These are phyloP conservation scores for Wickerhamomyces queroliae DNA, from an alignment of 805 yeast species.

Conservation along the genomic window DNA sequence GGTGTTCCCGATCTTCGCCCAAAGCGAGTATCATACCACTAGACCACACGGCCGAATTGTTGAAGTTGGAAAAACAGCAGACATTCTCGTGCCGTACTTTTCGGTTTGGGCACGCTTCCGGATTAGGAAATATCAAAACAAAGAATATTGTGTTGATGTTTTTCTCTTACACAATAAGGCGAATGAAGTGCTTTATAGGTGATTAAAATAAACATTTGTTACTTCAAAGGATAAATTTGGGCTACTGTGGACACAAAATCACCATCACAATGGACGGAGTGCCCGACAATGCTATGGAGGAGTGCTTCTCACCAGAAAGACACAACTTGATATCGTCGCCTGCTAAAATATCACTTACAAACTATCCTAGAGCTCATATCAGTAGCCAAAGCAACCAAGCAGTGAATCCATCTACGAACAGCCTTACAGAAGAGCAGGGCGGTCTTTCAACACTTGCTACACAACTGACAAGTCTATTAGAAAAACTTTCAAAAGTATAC, in stretches of 20 bases:
- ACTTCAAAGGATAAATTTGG: no score
- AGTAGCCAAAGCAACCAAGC: no score
- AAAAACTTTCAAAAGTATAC: conserved; percentile 40
- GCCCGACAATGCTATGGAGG: background rate
- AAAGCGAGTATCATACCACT: conserved; percentile 29
- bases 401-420: no score
- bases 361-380: no score
- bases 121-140: conserved; percentile 2
- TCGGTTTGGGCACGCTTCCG: background rate
- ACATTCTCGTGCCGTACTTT: conserved; percentile 2
- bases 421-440: conserved; percentile 2
- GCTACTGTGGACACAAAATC: no score
- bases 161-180: background rate
- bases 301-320: background rate
- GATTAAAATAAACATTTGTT: background rate
- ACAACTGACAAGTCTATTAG: conserved; percentile 18
- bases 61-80: background rate
- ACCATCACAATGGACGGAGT: background rate
- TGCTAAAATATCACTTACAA: background rate
- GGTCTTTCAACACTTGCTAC: conserved; percentile 12
- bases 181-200: background rate
- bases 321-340: background rate
- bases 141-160: background rate
- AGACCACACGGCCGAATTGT: conserved; percentile 25
- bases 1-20: conserved; percentile 20